Evolutionary conservation across 2,329 filamentous ascomycete species (phyloP).

Genomic region (Ilyonectria destructans): DNA sequence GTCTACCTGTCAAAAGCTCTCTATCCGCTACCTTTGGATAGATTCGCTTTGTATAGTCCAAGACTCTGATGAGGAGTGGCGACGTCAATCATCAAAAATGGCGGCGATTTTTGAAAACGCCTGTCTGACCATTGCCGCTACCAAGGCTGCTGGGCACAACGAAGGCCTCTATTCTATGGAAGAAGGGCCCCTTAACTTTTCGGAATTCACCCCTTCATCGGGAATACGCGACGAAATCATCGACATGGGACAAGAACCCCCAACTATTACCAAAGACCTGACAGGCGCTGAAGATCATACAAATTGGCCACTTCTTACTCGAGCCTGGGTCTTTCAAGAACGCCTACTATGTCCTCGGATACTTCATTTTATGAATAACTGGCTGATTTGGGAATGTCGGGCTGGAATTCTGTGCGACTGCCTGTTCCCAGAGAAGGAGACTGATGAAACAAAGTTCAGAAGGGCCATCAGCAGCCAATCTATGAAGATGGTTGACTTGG

Average conservation of each 20-base stretch:
- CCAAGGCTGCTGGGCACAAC: constrained; percentile 29
- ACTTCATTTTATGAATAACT: constrained; percentile 32
- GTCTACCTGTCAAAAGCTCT: constrained; percentile 8
- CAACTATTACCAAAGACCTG: background rate
- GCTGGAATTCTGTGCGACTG: constrained; percentile 27
- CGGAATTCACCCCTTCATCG: background rate
- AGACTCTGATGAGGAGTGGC: constrained; percentile 16
- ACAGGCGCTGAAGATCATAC: background rate
- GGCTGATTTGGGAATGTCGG: constrained; percentile 30
- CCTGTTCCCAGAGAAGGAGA: background rate
- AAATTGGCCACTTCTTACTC: constrained; percentile 31
- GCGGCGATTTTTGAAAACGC: constrained; percentile 28
- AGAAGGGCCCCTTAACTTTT: background rate
- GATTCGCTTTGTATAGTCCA: constrained; percentile 29
- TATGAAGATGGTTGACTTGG: constrained; percentile 24
- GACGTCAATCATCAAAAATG: constrained; percentile 26
- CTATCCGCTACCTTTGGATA: constrained; percentile 30
- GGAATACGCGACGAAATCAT: constrained; percentile 12
- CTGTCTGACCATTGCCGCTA: constrained; percentile 26
- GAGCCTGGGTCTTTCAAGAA: constrained; percentile 37
- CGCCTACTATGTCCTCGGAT: constrained; percentile 31
- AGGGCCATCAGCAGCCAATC: constrained; percentile 17
- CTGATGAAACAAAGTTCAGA: constrained; percentile 20
- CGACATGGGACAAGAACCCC: no score
- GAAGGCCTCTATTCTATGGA: constrained; percentile 10